Percentiles rank a stretch among this genome's conserved stretches.
Evolutionary conservation across 106 monocot species (phyloP).

Genomic region (Acorus gramineus): DNA sequence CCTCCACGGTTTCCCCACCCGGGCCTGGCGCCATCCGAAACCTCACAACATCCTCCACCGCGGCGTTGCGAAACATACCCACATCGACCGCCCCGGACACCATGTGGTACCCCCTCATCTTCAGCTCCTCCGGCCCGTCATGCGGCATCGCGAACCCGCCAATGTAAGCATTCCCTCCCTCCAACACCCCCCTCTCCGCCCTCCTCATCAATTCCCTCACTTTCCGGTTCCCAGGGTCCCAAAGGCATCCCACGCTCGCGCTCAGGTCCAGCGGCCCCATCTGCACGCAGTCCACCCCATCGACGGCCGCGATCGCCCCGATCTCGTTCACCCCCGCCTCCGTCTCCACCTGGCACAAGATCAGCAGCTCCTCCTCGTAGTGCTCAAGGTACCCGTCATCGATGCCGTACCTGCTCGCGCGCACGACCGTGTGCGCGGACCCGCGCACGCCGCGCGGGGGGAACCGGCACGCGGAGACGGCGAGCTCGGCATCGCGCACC

Average conservation of each 20-base stretch:
- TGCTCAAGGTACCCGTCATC: slow-evolving; percentile 65
- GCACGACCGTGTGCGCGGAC: slow-evolving; percentile 63
- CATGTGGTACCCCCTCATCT: slow-evolving; percentile 84
- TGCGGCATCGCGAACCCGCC: slow-evolving; percentile 80
- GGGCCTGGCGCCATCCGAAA: slow-evolving; percentile 23
- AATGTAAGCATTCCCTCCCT: slow-evolving; percentile 27
- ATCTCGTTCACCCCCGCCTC: slow-evolving; percentile 24
- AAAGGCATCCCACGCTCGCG: slow-evolving; percentile 78
- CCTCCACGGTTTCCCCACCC: background rate
- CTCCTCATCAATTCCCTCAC: slow-evolving; percentile 53
- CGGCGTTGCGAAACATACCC: slow-evolving; percentile 62
- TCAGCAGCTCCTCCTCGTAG: slow-evolving; percentile 61
- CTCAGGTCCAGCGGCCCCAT: slow-evolving; percentile 90
- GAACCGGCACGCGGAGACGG: slow-evolving; percentile 63
- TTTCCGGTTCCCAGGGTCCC: slow-evolving; percentile 75
- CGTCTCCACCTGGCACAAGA: slow-evolving; percentile 73
- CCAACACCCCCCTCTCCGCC: slow-evolving; percentile 50
- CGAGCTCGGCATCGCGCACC: slow-evolving; percentile 31
- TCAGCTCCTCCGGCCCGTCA: slow-evolving; percentile 57
- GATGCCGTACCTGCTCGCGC: slow-evolving; percentile 73
- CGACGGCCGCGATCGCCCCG: slow-evolving; percentile 70
- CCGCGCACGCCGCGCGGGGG: slow-evolving; percentile 82
- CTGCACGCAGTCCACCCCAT: slow-evolving; percentile 79
- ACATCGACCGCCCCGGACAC: slow-evolving; percentile 71
- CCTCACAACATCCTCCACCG: slow-evolving; percentile 60